Base-by-base conservation (phyloP, 306 rosid genomes). In the Prinsepia uniflora region DNA sequence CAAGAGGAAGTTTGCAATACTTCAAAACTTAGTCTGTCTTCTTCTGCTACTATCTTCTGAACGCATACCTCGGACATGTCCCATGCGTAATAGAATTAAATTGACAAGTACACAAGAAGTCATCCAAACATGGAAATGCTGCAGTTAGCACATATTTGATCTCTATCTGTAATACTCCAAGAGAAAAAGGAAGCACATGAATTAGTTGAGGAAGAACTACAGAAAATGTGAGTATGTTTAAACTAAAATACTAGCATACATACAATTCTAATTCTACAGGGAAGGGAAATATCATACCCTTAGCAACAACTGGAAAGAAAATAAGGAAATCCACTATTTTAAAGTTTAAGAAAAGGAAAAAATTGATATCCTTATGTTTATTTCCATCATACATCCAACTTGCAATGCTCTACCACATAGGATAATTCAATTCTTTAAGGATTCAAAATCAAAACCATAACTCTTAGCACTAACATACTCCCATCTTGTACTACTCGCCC, bases 91-190 rank as follows among this genome's bases (percentile, higher is more conserved):
- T 11, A 44, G 22, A 10, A 42, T 47, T 68, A n/a, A 14, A 42
- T 53, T 22, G 4, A 58, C 56, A 67, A 39, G 19, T 18, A 24
- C 57, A 15, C 46, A 75, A 36, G 40, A 58, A 19, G 17, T 49
- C n/a, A 64, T 14, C 56, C 62, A 65, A 43, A 17, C 19, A 53
- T 10, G 12, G 36, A 10, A 59, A 24, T 67, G 12, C 13, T 15
- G 70, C 56, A 42, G 18, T 48, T 41, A 60, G 6, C 49, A 68
- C 34, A 22, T 24, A 20, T 59, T 19, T 40, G 48, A 59, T 36
- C 73, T 18, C 73, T 24, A 58, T 20, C 79, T 67, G 60, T 47
- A 67, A 47, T 10, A 12, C 11, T 34, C 57, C 17, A 71, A 71
- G 24, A 13, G 44, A 19, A 70, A 22, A 69, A 14, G 5, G 11